Conservation (phyloP, 768 basidiomycete genomes). For the Tylopilus plumbeoviolaceoides region DNA sequence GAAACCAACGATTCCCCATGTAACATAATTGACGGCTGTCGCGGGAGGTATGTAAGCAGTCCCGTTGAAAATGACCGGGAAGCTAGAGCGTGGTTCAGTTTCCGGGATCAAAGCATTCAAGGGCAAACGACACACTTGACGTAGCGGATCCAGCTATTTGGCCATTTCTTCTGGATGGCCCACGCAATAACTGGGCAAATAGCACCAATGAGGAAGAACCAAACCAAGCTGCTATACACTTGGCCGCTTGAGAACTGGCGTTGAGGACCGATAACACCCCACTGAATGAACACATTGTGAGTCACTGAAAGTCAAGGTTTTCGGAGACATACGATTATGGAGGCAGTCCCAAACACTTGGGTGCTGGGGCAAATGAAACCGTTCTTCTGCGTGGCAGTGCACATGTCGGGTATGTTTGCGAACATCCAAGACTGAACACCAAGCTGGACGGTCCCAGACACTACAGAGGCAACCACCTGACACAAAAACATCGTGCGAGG, state of each 20-base stretch:
- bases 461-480: constrained; percentile 57
- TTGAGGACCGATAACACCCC: constrained; percentile 81
- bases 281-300: constrained; percentile 24
- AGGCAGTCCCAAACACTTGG: constrained; percentile 50
- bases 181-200: constrained; percentile 56
- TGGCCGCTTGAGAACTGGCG: constrained; percentile 68
- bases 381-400: constrained; percentile 21
- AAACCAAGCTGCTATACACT: constrained; percentile 56
- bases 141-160: constrained; percentile 59
- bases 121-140: constrained; percentile 47
- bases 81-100: constrained; percentile 27
- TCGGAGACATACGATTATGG: constrained; percentile 42
- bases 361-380: constrained; percentile 30
- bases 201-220: constrained; percentile 80
- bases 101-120: background rate
- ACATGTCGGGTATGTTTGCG: constrained; percentile 35
- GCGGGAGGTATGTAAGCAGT: constrained; percentile 63
- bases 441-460: constrained; percentile 66
- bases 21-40: constrained; percentile 59
- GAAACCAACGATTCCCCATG: constrained; percentile 65
- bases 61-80: constrained; percentile 53
- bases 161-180: constrained; percentile 53
- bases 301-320: background rate
- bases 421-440: constrained; percentile 62
- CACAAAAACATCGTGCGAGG: constrained; percentile 64